Conservation (phyloP, 371 early-diverging fungal genomes). For the Mortierella sp. region DNA sequence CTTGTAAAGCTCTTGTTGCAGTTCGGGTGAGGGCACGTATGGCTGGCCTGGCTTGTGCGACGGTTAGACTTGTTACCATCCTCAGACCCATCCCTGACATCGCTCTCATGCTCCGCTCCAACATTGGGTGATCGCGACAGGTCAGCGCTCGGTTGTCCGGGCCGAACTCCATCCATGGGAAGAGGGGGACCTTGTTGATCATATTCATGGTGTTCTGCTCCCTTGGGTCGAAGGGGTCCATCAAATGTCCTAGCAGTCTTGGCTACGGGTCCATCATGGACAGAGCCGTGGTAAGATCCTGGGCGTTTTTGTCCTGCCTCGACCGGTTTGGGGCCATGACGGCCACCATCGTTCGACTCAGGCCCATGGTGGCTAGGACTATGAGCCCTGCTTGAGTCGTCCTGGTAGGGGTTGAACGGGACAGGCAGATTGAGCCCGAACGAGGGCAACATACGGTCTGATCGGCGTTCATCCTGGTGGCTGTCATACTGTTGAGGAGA, state of each 20-base stretch:
- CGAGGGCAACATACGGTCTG: slow-evolving; percentile 50
- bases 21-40: slow-evolving; percentile 62
- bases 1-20: slow-evolving; percentile 86
- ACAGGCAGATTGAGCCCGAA: slow-evolving; percentile 48
- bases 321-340: slow-evolving; percentile 13
- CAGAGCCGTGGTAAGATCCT: slow-evolving; percentile 25
- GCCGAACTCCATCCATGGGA: slow-evolving; percentile 26
- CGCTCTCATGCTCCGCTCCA: slow-evolving; percentile 3
- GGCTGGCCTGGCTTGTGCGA: slow-evolving; percentile 32
- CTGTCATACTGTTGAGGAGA: slow-evolving; percentile 38
- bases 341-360: slow-evolving; percentile 13
- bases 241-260: slow-evolving; percentile 43
- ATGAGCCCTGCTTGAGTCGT: slow-evolving; percentile 21
- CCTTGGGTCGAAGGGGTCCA: slow-evolving; percentile 13
- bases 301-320: slow-evolving; percentile 43
- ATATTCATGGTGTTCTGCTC: slow-evolving; percentile 31
- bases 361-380: slow-evolving; percentile 9
- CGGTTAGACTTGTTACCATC: slow-evolving; percentile 27
- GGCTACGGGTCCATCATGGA: slow-evolving; percentile 31
- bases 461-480: slow-evolving; percentile 37
- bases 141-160: background rate
- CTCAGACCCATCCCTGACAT: slow-evolving; percentile 12
- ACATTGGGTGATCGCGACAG: background rate
- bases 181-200: slow-evolving; percentile 45
- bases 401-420: slow-evolving; percentile 31